Evolutionary conservation across 441 rosid species (phyloP), one percentile per base, ranked within the genome.

Genomic region (Gossypium davidsonii): DNA sequence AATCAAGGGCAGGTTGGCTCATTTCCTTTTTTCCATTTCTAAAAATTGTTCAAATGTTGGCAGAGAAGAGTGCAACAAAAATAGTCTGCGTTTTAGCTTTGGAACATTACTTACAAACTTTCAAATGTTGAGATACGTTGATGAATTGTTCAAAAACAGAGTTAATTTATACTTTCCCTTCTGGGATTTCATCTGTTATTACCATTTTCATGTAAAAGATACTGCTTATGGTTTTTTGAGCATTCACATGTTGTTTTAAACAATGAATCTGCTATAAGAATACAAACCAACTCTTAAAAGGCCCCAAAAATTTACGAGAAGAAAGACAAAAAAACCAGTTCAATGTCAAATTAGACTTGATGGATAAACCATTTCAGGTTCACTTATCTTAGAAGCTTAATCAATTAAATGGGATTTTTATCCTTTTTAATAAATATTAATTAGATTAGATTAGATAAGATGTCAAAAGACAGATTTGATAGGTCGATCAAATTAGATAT

Each of bases 1-100:
- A 89, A 89, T 82, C 76, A 57, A 69, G 75, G 84, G 80, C 62
- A 28, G 77, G 69, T 63, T 76, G 75, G 52, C 74, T 66, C 79
- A 12, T 58, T 70, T 74, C 12, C 49, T 53, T 59, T 59, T 63
- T 55, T 69, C 52, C 10, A 34, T 11, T 46, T 57, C 11, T 42
- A 42, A 9, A 42, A 42, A 42, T 1, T 42, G 46, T 9, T 42
- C 12, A 42, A 42, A 14, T 58, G 72, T 71, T 63, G 70, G 66
- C 10, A 56, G 62, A 52, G 71, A 9, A 52, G 8, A 60, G 69
- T 74, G 52, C 51, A 10, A 66, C 72, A 46, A 25, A 68, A 70
- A 70, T 52, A 76, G 74, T 80, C 75, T 26, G 7, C 70, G 11
- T 26, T 59, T 58, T 4, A 44, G 60, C 58, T 62, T 64, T 58